These are phyloP conservation scores for Apophysomyces ossiformis DNA, from an alignment of 371 early-diverging fungal genomes.

Conservation along the genomic window DNA sequence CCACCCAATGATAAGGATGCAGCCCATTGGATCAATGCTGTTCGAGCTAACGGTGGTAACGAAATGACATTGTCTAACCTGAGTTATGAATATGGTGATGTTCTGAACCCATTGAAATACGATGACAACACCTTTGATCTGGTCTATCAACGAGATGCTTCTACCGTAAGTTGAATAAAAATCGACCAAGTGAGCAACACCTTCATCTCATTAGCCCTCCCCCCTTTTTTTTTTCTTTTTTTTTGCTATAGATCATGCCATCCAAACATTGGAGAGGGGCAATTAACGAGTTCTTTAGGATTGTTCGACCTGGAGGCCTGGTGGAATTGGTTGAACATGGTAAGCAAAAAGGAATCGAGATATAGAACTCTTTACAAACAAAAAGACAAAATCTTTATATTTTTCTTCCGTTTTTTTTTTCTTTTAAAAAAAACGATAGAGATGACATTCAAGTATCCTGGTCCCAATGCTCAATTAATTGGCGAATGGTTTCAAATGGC, in stretches of 20 bases:
- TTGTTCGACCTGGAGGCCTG: slow-evolving; percentile 56
- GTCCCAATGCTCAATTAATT: slow-evolving; percentile 42
- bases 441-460: slow-evolving; percentile 30
- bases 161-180: slow-evolving; percentile 13
- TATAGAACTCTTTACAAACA: neutral
- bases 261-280: slow-evolving; percentile 46
- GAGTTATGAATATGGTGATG: slow-evolving; percentile 31
- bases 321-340: slow-evolving; percentile 55
- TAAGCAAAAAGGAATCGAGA: slow-evolving; percentile 2
- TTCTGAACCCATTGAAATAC: slow-evolving; percentile 25
- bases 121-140: slow-evolving; percentile 57
- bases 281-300: slow-evolving; percentile 45
- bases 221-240: neutral
- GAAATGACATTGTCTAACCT: slow-evolving; percentile 14
- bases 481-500: slow-evolving; percentile 49
- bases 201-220: too few relatives aligned
- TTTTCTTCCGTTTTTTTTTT: neutral
- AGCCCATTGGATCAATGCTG: neutral
- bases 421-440: neutral
- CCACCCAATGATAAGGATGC: neutral
- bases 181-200: too few relatives aligned
- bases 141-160: slow-evolving; percentile 59
- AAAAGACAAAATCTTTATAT: neutral
- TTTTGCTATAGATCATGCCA: slow-evolving; percentile 32
- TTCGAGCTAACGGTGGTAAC: neutral